These are phyloP conservation scores for Peniophora sp. DNA, from an alignment of 1,284 basidiomycete species.

Conservation along the genomic window DNA sequence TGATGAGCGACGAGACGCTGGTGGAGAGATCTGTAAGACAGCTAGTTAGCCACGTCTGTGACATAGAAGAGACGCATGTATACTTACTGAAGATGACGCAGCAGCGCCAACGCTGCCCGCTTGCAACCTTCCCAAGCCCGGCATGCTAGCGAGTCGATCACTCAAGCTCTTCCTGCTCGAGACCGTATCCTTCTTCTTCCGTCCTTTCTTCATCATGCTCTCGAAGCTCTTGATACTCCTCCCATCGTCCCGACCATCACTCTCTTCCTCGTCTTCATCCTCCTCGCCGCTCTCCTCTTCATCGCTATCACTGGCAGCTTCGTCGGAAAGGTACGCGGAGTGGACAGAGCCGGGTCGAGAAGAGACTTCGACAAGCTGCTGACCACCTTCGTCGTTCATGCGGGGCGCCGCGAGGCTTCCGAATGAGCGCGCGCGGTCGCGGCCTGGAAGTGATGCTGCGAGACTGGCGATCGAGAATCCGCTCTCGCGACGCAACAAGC, in stretches of 20 bases:
- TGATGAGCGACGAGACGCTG: constrained; percentile 37
- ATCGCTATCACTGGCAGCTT: constrained; percentile 23
- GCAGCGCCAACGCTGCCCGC: constrained; percentile 10
- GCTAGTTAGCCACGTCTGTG: neutral
- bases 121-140: constrained; percentile 42
- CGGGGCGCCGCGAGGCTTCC: constrained; percentile 13
- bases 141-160: constrained; percentile 69
- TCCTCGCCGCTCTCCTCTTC: constrained; percentile 24
- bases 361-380: constrained; percentile 59
- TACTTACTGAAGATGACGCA: constrained; percentile 3
- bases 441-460: constrained; percentile 54
- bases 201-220: constrained; percentile 58
- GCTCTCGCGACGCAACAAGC: constrained; percentile 60
- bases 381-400: constrained; percentile 45
- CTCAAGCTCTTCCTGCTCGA: constrained; percentile 53
- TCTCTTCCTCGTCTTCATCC: constrained; percentile 24
- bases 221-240: constrained; percentile 77
- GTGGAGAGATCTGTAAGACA: constrained; percentile 29
- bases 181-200: constrained; percentile 17
- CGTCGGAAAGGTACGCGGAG: constrained; percentile 25
- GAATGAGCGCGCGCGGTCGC: constrained; percentile 21
- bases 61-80: neutral
- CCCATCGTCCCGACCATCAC: constrained; percentile 28
- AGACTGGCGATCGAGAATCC: constrained; percentile 78
- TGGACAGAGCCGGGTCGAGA: constrained; percentile 46